Evolutionary conservation across 1,139 yeast species (phyloP), one percentile per base, ranked within the genome.

Genomic region (Hyphopichia wangnamkhiaoensis): DNA sequence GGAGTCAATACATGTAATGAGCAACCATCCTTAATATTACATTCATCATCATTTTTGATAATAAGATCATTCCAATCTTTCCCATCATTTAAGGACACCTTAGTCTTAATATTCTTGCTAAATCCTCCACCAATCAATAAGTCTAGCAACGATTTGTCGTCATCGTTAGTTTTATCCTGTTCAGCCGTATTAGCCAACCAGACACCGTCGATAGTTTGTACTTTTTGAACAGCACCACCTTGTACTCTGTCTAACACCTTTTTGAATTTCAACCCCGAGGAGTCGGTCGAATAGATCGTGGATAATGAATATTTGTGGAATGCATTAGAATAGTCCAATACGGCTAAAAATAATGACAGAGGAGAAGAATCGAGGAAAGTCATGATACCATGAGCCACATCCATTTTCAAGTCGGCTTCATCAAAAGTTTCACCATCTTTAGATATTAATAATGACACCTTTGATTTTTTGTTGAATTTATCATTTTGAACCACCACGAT

Each of bases 151-250:
- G 61, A 43, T 31, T 57, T 52, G 4, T 49, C 54, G n/a, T 51
- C 49, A 4, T 43, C 43, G 7, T 47, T 52, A 7, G 48, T 47
- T 33, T 46, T 52, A 1, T 58, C 63, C 9, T 59, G 62, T 15
- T 61, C 52, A 15, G 70, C 51, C 13, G 53, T 51, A 46, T 76
- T 77, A n/a, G 82, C 79, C 34, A 84, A 55, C 83, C 89, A 78
- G 15, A 80, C 79, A 12, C 94, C 94, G 45, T 84, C 90, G 31
- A 84, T 69, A n/a, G 73, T 73, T 46, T 80, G 74, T 8, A 82
- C 70, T 46, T 79, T 79, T 31, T 70, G 72, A 17, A 82, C 54
- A 16, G 73, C 68, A 17, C 68, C 69, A 15, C 71, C 62, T 34
- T 65, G 63, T 19, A 79, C 68, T 29, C 72, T 58, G 6, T 72